Conservation (phyloP, 2,329 filamentous ascomycete genomes). For the Penicillium sp. region DNA sequence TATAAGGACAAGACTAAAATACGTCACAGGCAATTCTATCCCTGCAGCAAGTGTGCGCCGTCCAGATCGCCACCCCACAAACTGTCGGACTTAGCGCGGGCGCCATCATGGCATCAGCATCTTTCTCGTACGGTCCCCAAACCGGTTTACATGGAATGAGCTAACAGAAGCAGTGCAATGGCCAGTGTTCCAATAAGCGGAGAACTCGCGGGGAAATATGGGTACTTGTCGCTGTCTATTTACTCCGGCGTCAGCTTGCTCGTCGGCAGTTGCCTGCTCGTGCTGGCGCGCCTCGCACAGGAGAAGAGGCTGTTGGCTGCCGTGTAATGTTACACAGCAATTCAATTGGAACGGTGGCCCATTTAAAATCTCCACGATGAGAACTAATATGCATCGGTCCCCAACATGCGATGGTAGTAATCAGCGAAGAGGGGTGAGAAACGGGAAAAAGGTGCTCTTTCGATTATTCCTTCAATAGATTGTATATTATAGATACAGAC, state of each 20-base stretch:
- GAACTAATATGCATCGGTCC: neutral
- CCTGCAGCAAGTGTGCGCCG: conserved; percentile 53
- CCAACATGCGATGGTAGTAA: too few relatives aligned
- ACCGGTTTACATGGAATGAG: neutral
- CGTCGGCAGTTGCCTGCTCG: conserved; percentile 34
- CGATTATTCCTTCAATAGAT: neutral
- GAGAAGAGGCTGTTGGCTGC: conserved; percentile 20
- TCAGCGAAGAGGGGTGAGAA: too few relatives aligned
- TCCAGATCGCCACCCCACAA: conserved; percentile 45
- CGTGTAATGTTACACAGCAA: conserved; percentile 9
- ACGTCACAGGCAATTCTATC: conserved; percentile 50
- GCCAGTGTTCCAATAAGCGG: conserved; percentile 51
- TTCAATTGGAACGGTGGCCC: neutral
- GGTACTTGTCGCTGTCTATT: conserved; percentile 49
- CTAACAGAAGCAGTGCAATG: conserved; percentile 37
- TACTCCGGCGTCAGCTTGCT: conserved; percentile 42
- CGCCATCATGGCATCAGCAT: conserved; percentile 46
- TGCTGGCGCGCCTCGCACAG: conserved; percentile 28
- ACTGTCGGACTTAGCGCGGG: conserved; percentile 52
- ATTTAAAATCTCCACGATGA: neutral
- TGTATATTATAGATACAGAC: neutral
- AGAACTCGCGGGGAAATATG: conserved; percentile 42
- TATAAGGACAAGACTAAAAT: neutral
- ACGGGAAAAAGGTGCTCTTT: too few relatives aligned
- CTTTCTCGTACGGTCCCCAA: conserved; percentile 46